A percentile compares a stretch with the other conserved stretches of the same genome.
phyloP scores from a whole-genome alignment of 805 yeast genomes.

The Kluyveromyces nonfermentans region DNA sequence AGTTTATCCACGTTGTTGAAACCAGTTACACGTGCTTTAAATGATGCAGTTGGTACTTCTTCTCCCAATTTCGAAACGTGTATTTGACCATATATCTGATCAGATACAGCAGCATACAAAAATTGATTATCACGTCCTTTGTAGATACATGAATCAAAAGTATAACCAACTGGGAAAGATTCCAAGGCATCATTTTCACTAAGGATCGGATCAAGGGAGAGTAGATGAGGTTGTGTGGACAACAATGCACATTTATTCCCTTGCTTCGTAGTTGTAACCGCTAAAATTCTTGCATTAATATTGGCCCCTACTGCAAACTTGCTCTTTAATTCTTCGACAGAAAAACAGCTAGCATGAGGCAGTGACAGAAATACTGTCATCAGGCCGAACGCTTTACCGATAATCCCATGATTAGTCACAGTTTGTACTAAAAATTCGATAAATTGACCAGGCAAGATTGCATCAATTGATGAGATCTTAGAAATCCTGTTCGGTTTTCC shows the following conservation, averaged over 20 bases:
- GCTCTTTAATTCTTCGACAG: constrained; percentile 43
- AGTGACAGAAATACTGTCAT: constrained; percentile 61
- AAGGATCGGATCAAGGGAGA: constrained; percentile 19
- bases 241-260: constrained; percentile 48
- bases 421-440: constrained; percentile 66
- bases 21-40: constrained; percentile 75
- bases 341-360: constrained; percentile 49
- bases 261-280: constrained; percentile 42
- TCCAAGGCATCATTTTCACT: constrained; percentile 35
- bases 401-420: constrained; percentile 50
- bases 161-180: constrained; percentile 74
- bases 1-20: constrained; percentile 57
- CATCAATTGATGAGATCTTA: constrained; percentile 62
- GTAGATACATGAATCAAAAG: constrained; percentile 42
- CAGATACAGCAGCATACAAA: constrained; percentile 49
- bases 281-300: constrained; percentile 62
- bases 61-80: constrained; percentile 64
- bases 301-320: constrained; percentile 59
- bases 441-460: constrained; percentile 76
- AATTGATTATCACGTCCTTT: constrained; percentile 50
- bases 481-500: constrained; percentile 39
- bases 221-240: constrained; percentile 51
- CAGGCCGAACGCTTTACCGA: constrained; percentile 66
- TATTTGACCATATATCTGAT: constrained; percentile 55
- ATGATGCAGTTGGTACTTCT: constrained; percentile 33